Percentiles rank a stretch among this genome's conserved stretches.
phyloP scores from a whole-genome alignment of 2,329 filamentous ascomycete species.

The Calonectria honghensis region DNA sequence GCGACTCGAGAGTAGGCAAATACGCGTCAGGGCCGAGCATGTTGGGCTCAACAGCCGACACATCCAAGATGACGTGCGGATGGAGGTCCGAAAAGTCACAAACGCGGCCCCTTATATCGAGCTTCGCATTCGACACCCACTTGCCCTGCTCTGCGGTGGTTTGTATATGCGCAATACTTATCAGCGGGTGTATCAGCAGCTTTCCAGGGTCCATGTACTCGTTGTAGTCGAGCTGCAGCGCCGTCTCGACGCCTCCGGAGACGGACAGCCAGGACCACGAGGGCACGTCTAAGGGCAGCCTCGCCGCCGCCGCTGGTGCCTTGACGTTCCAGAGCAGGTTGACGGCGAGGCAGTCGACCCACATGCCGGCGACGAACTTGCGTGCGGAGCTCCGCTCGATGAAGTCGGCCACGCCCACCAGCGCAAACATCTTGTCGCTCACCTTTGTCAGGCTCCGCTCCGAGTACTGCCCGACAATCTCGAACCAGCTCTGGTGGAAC shows the following conservation, averaged over 20 bases:
- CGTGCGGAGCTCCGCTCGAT: not conserved
- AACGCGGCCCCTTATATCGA: not conserved
- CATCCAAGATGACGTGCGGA: not conserved
- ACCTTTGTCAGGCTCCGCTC: not conserved
- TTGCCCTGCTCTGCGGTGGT: not conserved
- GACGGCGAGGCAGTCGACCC: not conserved
- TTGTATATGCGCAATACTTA: not conserved
- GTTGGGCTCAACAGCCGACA: not conserved
- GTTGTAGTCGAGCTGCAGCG: not conserved
- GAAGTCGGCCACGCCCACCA: not conserved
- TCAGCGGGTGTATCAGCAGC: not conserved
- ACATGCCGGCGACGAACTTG: not conserved
- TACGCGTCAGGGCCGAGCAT: not conserved
- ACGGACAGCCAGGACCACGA: constrained; percentile 14
- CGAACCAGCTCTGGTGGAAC: constrained; percentile 28
- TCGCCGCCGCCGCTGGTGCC: not conserved
- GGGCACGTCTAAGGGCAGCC: not conserved
- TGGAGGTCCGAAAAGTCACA: not conserved
- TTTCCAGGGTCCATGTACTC: not conserved
- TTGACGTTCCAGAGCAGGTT: constrained; percentile 15
- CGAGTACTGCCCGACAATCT: constrained; percentile 15
- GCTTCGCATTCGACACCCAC: not conserved
- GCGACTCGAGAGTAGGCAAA: not conserved
- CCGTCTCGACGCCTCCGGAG: not conserved
- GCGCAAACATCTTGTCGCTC: constrained; percentile 11